These are phyloP conservation scores for Vairimorpha necatrix DNA, from an alignment of 371 early-diverging fungal genomes.

Conservation along the genomic window DNA sequence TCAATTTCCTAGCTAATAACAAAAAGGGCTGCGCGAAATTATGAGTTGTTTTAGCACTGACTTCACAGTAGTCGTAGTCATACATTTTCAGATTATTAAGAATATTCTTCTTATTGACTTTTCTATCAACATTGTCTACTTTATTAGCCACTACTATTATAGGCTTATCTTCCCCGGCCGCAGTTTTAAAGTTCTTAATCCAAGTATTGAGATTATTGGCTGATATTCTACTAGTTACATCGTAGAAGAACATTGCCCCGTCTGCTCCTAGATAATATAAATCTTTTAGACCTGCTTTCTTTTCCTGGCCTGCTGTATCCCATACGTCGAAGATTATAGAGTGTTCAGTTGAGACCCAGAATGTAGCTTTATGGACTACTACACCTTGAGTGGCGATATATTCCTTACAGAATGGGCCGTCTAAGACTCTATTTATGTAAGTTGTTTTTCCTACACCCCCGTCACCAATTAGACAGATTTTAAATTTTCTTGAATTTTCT, in stretches of 20 bases:
- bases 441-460: conserved; percentile 99
- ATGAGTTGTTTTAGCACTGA: conserved; percentile 96
- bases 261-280: conserved; percentile 99
- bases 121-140: conserved; percentile 98
- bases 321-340: conserved; percentile 78
- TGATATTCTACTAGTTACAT: conserved; percentile 96
- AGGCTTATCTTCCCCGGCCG: conserved; percentile 74
- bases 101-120: conserved; percentile 97
- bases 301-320: conserved; percentile 99
- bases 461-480: conserved; percentile 79
- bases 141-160: conserved; percentile 99
- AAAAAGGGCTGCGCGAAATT: conserved; percentile 99
- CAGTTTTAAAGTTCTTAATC: conserved; percentile 96
- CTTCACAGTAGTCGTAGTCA: conserved; percentile 98
- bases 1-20: conserved; percentile 91
- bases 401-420: conserved; percentile 98
- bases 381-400: conserved; percentile 99
- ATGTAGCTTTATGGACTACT: conserved; percentile 88
- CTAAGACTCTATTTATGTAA: conserved; percentile 96
- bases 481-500: conserved; percentile 45
- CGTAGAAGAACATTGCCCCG: conserved; percentile 99
- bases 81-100: conserved; percentile 67
- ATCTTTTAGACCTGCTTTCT: conserved; percentile 98
- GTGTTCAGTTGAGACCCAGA: conserved; percentile 88
- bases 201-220: conserved; percentile 99